phyloP scores from a whole-genome alignment of 1,284 basidiomycete species.

The Boletus smithii region DNA sequence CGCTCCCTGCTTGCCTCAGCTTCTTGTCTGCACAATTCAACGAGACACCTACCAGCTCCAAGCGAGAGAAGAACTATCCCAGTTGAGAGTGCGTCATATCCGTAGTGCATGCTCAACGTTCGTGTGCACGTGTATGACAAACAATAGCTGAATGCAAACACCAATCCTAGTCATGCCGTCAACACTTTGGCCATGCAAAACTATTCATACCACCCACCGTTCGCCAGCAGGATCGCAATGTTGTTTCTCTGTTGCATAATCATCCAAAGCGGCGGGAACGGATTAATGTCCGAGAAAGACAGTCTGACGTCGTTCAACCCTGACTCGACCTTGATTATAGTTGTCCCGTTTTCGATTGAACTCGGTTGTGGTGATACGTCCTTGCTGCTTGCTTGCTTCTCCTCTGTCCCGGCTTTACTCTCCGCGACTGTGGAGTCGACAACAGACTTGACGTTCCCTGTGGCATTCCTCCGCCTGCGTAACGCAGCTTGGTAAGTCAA shows the following conservation, averaged over 20 bases:
- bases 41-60: slow-evolving; percentile 53
- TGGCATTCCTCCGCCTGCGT: slow-evolving; percentile 24
- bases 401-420: slow-evolving; percentile 4
- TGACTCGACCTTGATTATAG: slow-evolving; percentile 6
- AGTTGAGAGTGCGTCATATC: slow-evolving; percentile 67
- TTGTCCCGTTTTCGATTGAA: slow-evolving; percentile 18
- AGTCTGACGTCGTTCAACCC: slow-evolving; percentile 46
- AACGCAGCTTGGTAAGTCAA: slow-evolving; percentile 69
- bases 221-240: slow-evolving; percentile 60
- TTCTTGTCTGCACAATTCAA: slow-evolving; percentile 1
- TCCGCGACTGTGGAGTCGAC: slow-evolving; percentile 7
- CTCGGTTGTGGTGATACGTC: slow-evolving; percentile 3
- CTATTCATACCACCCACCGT: slow-evolving; percentile 47
- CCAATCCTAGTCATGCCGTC: slow-evolving; percentile 44
- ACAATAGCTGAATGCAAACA: slow-evolving; percentile 73
- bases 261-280: slow-evolving; percentile 55
- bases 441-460: slow-evolving; percentile 12
- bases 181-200: neutral
- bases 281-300: slow-evolving; percentile 70
- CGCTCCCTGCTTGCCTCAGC: slow-evolving; percentile 45
- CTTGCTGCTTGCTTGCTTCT: slow-evolving; percentile 9
- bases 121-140: slow-evolving; percentile 71
- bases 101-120: slow-evolving; percentile 62
- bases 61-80: slow-evolving; percentile 76
- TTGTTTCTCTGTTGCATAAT: slow-evolving; percentile 68